Evolutionary conservation across 768 basidiomycete genomes (phyloP).

Genomic region (Amanita subjunquillea): DNA sequence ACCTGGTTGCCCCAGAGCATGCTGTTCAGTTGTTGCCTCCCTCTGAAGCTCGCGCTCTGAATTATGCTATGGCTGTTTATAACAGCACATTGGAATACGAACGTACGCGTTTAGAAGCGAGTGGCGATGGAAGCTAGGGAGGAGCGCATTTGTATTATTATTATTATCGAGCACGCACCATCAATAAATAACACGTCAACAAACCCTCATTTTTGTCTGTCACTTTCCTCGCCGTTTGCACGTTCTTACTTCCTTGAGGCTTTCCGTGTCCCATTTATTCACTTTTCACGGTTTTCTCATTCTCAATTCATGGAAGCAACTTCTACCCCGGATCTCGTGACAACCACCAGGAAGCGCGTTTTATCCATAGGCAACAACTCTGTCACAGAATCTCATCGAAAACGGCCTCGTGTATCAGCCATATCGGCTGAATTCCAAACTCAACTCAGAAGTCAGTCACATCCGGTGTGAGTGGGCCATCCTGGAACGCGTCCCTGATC

Average conservation of each 20-base stretch:
- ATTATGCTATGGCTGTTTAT: conserved; percentile 30
- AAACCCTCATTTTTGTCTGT: conserved; percentile 10
- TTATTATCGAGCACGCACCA: neutral
- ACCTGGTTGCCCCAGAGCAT: conserved; percentile 33
- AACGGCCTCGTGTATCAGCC: conserved; percentile 22
- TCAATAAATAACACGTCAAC: conserved; percentile 27
- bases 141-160: neutral
- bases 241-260: conserved; percentile 3
- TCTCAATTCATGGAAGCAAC: neutral
- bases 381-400: conserved; percentile 14
- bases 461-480: conserved; percentile 9
- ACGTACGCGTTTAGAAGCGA: neutral
- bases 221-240: conserved; percentile 9
- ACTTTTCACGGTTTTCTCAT: conserved; percentile 6
- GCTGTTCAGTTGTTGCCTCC: conserved; percentile 24
- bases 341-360: conserved; percentile 20
- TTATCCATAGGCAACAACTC: conserved; percentile 20
- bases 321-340: conserved; percentile 8
- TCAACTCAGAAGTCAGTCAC: conserved; percentile 8
- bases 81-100: conserved; percentile 10
- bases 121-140: neutral
- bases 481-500: conserved; percentile 8
- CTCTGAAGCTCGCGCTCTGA: conserved; percentile 21
- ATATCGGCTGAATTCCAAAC: conserved; percentile 10
- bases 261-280: conserved; percentile 4